Evolutionary conservation across 2,329 filamentous ascomycete genomes (phyloP), one percentile per base, ranked within the genome.

Genomic region (Bipolaris bicolor): DNA sequence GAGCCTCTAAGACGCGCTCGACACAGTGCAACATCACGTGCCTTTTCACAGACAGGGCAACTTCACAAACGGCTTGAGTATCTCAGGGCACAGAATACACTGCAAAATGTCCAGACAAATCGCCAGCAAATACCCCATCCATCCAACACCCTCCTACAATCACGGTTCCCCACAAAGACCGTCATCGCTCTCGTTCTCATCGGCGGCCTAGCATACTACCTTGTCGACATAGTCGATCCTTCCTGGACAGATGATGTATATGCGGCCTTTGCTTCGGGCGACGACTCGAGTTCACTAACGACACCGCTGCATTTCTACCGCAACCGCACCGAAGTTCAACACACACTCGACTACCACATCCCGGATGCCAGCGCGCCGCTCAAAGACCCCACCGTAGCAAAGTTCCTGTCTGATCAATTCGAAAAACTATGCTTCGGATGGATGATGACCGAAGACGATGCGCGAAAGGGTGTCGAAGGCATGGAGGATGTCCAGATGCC

Each of bases 161-260:
- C 73, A 0, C 62, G 64, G 2, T 75, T 76, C 39, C 72, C 73
- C 13, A 73, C 59, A 33, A 76, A 76, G 49, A 76, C 72, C 0
- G 61, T 69, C 24, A 33, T 70, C 13, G 62, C 63, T 48, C 53
- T 76, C 5, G 39, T 69, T 34, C 15, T 68, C 26, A 34, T 74
- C 2, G 64, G 62, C 33, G 65, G 54, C 3, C 46, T 65, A 3
- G 65, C 48, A 36, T 73, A 70, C 55, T 73, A 66, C 52, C 62
- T 68, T 9, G 34, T 66, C 47, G 68, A 72, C 3, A 56, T 70
- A 15, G 54, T 63, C 3, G 55, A 56, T 15, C 40, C 49, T 3
- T 60, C 63, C 41, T 71, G 69, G 69, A 60, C 61, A 11, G 65
- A 69, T 22, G 57, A 61, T 47, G 57, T 70, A 1, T 55, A 61